Evolutionary conservation across 495 filamentous ascomycete genomes (phyloP).

Genomic region (Tuber umbilicatum): DNA sequence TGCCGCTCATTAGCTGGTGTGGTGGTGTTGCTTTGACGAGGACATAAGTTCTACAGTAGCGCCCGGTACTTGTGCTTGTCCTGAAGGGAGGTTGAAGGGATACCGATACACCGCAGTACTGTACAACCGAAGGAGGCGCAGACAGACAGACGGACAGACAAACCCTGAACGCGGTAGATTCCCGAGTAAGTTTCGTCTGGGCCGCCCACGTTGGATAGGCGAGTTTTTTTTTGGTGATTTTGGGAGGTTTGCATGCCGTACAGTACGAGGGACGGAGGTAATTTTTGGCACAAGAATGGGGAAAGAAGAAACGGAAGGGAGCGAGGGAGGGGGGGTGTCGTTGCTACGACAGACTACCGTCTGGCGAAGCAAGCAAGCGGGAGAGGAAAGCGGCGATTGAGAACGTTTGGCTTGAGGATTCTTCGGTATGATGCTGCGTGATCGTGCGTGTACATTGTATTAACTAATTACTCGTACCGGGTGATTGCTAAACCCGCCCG

Average conservation of each 20-base stretch:
- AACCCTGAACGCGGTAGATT: not conserved
- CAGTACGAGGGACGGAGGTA: not conserved
- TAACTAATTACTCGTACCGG: not conserved
- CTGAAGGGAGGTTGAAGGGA: not conserved
- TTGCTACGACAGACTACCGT: not conserved
- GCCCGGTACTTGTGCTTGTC: not conserved
- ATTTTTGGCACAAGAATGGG: not conserved
- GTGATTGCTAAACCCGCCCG: not conserved
- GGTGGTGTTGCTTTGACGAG: not conserved
- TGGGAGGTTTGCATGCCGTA: not conserved
- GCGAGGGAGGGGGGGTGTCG: not conserved
- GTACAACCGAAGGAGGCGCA: not conserved
- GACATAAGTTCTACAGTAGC: constrained; percentile 4
- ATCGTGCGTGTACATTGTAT: too few relatives aligned
- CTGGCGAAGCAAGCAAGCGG: not conserved
- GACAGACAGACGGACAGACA: not conserved
- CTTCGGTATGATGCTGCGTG: not conserved
- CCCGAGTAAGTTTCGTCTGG: constrained; percentile 2
- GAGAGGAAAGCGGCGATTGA: not conserved
- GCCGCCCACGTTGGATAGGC: not conserved
- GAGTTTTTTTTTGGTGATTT: not conserved
- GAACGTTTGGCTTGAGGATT: not conserved
- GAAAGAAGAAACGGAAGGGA: not conserved
- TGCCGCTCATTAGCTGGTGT: not conserved
- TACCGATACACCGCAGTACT: not conserved